Evolutionary conservation across 495 filamentous ascomycete genomes (phyloP), one percentile per base, ranked within the genome.

Genomic region (Venustampulla echinocandica): DNA sequence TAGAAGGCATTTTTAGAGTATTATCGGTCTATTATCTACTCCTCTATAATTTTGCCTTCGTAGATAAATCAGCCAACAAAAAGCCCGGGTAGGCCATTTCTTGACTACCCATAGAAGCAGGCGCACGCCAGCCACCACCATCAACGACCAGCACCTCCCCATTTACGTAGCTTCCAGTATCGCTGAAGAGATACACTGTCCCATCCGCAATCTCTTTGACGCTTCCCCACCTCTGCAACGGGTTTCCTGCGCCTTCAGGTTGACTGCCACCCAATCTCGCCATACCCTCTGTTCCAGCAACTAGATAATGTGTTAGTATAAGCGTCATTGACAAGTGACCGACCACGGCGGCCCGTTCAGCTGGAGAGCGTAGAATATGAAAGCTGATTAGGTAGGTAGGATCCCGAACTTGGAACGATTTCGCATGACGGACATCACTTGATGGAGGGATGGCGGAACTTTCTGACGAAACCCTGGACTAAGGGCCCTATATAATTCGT

Each of bases 141-240:
- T 90, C 85, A 15, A 90, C 86, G 37, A 94, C 84, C 9, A 94
- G 62, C 4, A 74, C 74, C 30, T 82, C 78, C 1, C 87, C 87
- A 52, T 80, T 93, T 6, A 95, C 76, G 59, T 85, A 96, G 56
- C 79, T 89, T 2, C 84, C 90, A 0, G 84, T 79, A 38, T 90
- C 83, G 19, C 80, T 80, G 52, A 95, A 88, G 18, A 95, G 63
- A 53, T 77, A 97, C 0, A 97, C 80, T 0, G 90, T 95, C 13
- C 90, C 86, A 67, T 98, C 89, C 0, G 90, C 84, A 57, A 98
- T 90, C 55, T 98, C 90, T 46, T 80, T 80, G 7, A 94, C 76
- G 1, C 73, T 78, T n/a, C 90, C 92, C 51, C 75, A 74, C 39
- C 87, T 70, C 10, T 87, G 86, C 0, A 83, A 61, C 0, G 92